Evolutionary conservation across 1,284 basidiomycete species (phyloP), one percentile per base, ranked within the genome.

Genomic region (Gastroboletus turbinatus): DNA sequence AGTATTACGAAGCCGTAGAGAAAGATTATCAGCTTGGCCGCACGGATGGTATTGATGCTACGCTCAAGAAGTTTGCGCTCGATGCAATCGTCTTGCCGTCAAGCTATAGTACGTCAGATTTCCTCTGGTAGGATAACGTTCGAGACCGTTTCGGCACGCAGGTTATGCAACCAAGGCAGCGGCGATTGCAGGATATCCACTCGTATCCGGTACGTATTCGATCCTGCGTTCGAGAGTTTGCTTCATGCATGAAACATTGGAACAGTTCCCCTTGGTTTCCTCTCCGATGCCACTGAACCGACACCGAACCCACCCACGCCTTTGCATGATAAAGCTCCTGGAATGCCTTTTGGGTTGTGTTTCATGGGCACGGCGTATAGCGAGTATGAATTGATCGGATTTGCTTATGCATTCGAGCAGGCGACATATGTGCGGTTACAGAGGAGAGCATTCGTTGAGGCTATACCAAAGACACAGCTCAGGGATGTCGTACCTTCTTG

Each of bases 391-490:
- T 67, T 83, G 50, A 72, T 83, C 30, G 63, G 73, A 5, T 77
- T 74, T 51, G 82, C 79, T 23, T 82, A 79, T 63, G 80, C 80
- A 17, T 83, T 78, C 56, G 82, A 84, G 67, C 81, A 83, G 61
- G 76, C 76, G 27, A 84, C 82, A 4, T 74, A 76, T 33, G 75
- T 71, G 21, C 69, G 82, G 11, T 58, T 78, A 53, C 67, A 72
- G 61, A 69, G 56, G 53, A 69, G 47, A 13, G 67, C 63, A 4
- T 69, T 67, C 11, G 21, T 19, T 3, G 52, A 55, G 38, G 65
- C 67, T 53, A 47, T 68, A 49, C 68, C 65, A 21, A 56, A 56
- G 48, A 64, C 63, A 17, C 68, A 69, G 32, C 55, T 70, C 25
- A 53, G 50, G 27, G 63, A 67, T 38, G 52, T 62, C 14, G 14